Base-by-base conservation (phyloP, 1,284 basidiomycete genomes). In the Trametes sp. region DNA sequence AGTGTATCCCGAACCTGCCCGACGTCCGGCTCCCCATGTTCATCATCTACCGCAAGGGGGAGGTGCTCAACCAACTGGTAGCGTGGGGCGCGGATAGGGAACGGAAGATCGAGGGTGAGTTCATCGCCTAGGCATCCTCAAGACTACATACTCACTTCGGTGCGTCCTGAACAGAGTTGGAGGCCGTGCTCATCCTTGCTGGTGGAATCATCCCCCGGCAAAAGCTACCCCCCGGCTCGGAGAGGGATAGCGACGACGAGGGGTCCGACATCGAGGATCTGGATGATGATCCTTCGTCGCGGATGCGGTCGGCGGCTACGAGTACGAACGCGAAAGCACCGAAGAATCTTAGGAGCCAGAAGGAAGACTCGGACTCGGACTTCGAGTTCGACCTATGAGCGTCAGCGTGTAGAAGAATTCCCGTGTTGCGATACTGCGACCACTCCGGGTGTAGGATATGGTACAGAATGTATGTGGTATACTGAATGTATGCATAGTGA, bases 1-100 rank as follows among this genome's bases (percentile, higher is more conserved):
- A 97, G 77, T 98, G 97, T 80, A 98, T 99, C 70, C 90, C 94
- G 26, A 93, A 98, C 77, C 92, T 98, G 54, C 97, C 97, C 9
- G 97, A 98, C 72, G 84, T 87, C 42, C 91, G 96, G 62, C 79
- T 96, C 50, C 98, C 97, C 1, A 98, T 97, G 79, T 80, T 99
- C 59, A 88, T 99, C 67, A 82, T 98, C 41, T 99, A 99, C 77
- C 87, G 93, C 45, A 92, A 92, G 67, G 98, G 98, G 19, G 92
- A 97, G 51, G 90, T 98, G 59, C 82, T 85, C 55, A 90, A 94
- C 59, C 95, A 98, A 75, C 83, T 98, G 23, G 82, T 95, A 4
- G 88, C 95, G 1, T 89, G 92, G 94, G 86, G 92, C 69, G 82
- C 90, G 69, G 82, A 93, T 80, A 82, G 87, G 75, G 86, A 96